Evolutionary conservation across 2,329 filamentous ascomycete genomes (phyloP).

Genomic region (Xylaria multiplex): DNA sequence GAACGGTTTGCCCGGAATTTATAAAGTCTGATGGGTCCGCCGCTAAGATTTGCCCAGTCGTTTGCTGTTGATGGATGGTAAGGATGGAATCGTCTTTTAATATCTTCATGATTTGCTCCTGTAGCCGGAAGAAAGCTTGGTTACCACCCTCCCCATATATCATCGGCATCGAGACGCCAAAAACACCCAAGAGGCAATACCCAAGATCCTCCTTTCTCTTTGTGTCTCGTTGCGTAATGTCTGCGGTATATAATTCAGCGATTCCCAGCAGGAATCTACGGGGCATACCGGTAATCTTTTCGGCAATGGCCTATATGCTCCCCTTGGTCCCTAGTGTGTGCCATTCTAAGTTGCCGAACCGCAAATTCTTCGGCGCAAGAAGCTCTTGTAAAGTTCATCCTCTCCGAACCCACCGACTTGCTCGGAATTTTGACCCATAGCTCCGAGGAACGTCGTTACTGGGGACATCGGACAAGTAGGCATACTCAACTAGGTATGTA

Average conservation of each 20-base stretch:
- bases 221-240: constrained; percentile 10
- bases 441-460: not conserved
- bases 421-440: not conserved
- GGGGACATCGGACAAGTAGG: constrained; percentile 20
- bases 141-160: constrained; percentile 25
- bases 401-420: constrained; percentile 19
- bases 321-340: not conserved
- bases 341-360: constrained; percentile 17
- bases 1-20: constrained; percentile 3
- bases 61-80: not conserved
- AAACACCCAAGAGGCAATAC: constrained; percentile 22
- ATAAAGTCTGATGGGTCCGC: constrained; percentile 5
- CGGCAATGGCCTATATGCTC: not conserved
- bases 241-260: not conserved
- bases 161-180: constrained; percentile 21
- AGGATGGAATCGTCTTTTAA: constrained; percentile 24
- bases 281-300: constrained; percentile 5
- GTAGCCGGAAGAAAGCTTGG: constrained; percentile 21
- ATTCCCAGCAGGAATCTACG: not conserved
- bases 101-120: constrained; percentile 23
- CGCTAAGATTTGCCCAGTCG: not conserved
- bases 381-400: constrained; percentile 31
- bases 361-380: constrained; percentile 17
- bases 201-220: constrained; percentile 21
- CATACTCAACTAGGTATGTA: not conserved